A percentile compares a stretch with the other conserved stretches of the same genome.
Conservation (phyloP, 2,329 filamentous ascomycete genomes). For the Diaporthe australafricana region DNA sequence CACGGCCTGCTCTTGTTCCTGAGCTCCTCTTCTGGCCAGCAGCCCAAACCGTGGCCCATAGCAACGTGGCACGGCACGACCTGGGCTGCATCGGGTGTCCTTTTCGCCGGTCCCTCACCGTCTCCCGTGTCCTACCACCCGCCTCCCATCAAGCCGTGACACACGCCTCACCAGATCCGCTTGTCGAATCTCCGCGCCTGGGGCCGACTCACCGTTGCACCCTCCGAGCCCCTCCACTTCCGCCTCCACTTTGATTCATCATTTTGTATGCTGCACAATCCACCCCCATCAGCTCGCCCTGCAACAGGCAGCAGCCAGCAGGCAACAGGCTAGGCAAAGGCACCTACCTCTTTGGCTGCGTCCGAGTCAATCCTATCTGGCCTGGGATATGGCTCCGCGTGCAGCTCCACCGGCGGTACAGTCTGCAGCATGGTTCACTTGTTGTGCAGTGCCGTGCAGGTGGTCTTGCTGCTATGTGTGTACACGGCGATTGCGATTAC, state of each 20-base stretch:
- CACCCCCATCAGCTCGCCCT: background rate
- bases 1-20: background rate
- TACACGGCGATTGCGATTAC: slow-evolving; percentile 1
- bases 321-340: background rate
- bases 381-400: background rate
- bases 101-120: slow-evolving; percentile 12
- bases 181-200: slow-evolving; percentile 28
- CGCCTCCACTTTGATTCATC: background rate
- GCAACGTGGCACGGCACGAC: background rate
- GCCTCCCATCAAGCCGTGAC: slow-evolving; percentile 12
- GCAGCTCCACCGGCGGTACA: background rate
- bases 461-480: background rate
- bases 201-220: slow-evolving; percentile 28
- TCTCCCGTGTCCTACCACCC: background rate
- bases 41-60: background rate
- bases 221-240: slow-evolving; percentile 24
- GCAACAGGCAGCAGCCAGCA: background rate
- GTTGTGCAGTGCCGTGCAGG: background rate
- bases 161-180: slow-evolving; percentile 21
- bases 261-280: background rate
- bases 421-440: background rate
- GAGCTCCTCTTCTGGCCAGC: background rate
- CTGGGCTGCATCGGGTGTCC: background rate
- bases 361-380: slow-evolving; percentile 6
- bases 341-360: background rate